These are phyloP conservation scores for Aspergillus phoenicis DNA, from an alignment of 2,329 filamentous ascomycete genomes.

Conservation along the genomic window DNA sequence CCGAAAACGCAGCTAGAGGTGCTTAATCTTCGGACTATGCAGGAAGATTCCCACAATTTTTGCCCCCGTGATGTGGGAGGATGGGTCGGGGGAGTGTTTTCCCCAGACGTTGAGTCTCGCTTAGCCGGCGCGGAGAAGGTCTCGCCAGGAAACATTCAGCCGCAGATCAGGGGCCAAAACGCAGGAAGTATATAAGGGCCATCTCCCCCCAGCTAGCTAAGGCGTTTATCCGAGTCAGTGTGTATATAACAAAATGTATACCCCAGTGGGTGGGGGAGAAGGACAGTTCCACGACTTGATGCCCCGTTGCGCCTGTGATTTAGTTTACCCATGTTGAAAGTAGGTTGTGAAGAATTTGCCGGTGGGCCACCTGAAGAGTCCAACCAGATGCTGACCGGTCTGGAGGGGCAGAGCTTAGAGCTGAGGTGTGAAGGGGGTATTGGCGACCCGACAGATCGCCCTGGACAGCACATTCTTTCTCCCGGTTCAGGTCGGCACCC, in stretches of 20 bases:
- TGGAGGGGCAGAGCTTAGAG: background rate
- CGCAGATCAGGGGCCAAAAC: conserved; percentile 16
- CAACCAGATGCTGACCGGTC: background rate
- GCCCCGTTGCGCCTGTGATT: background rate
- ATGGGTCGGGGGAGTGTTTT: conserved; percentile 37
- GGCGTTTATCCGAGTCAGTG: conserved; percentile 4
- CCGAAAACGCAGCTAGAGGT: conserved; percentile 10
- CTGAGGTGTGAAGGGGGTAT: background rate
- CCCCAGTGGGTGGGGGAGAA: background rate
- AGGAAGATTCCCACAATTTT: conserved; percentile 19
- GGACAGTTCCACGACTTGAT: background rate
- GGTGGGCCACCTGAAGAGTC: conserved; percentile 2
- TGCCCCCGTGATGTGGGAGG: conserved; percentile 18
- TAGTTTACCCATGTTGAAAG: conserved; percentile 5
- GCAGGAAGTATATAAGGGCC: background rate
- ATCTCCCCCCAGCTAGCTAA: background rate
- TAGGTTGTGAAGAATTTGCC: conserved; percentile 12
- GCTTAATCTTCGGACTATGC: conserved; percentile 5
- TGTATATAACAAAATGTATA: conserved; percentile 2
- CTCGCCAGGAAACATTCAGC: conserved; percentile 29
- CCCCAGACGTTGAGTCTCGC: conserved; percentile 23
- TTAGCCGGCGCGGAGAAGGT: conserved; percentile 20
- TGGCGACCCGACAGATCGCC: background rate
- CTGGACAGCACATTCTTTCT: conserved; percentile 1
- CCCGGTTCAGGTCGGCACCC: conserved; percentile 1